These are phyloP conservation scores for Solanum hybrid DNA, from an alignment of 305 asterid genomes.

Conservation along the genomic window DNA sequence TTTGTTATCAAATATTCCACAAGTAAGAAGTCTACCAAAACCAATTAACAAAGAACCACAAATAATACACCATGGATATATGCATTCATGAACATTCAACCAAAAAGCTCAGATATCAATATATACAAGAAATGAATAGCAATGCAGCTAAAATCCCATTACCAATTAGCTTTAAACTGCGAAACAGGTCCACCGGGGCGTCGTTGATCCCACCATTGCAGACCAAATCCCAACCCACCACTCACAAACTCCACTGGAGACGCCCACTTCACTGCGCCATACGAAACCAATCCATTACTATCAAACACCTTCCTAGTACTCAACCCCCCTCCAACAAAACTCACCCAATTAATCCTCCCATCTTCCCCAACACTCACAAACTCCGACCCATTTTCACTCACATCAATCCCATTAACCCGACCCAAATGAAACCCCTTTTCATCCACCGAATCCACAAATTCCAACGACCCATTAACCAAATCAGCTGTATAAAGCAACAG, in stretches of 20 bases:
- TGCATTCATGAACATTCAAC: neutral
- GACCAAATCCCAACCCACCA: slow-evolving; percentile 77
- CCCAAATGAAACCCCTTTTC: slow-evolving; percentile 45
- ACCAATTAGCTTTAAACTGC: slow-evolving; percentile 70
- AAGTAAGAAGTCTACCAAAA: neutral
- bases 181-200: slow-evolving; percentile 68
- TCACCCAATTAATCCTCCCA: slow-evolving; percentile 44
- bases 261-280: slow-evolving; percentile 76
- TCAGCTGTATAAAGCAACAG: slow-evolving; percentile 44
- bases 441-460: slow-evolving; percentile 21
- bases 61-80: neutral
- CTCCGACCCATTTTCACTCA: slow-evolving; percentile 60
- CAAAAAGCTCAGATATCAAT: neutral
- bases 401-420: slow-evolving; percentile 47
- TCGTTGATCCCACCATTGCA: slow-evolving; percentile 92
- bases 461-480: slow-evolving; percentile 35
- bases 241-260: slow-evolving; percentile 76
- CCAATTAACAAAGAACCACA: neutral
- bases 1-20: neutral
- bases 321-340: slow-evolving; percentile 12
- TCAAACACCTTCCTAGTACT: slow-evolving; percentile 49
- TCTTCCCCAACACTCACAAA: slow-evolving; percentile 75
- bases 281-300: slow-evolving; percentile 63
- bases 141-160: slow-evolving; percentile 6
- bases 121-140: neutral